Conservation (phyloP, 2,329 filamentous ascomycete species). For the Penicillium nordicum region DNA sequence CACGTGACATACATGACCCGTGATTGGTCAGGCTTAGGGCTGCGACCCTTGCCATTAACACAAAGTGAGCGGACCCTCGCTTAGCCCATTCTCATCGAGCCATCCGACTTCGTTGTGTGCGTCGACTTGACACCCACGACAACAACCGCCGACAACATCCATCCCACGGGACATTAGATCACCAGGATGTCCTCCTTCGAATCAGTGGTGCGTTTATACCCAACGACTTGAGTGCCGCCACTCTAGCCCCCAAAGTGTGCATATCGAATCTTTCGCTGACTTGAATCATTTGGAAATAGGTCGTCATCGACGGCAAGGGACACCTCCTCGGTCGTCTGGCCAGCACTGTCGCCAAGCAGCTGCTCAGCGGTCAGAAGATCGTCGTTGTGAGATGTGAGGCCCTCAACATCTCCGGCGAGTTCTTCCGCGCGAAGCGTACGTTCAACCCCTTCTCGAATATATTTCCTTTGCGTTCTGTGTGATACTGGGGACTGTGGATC, state of each 20-base stretch:
- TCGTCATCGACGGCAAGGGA: slow-evolving; percentile 99
- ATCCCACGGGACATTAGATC: slow-evolving; percentile 42
- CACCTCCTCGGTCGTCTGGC: slow-evolving; percentile 99
- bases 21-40: slow-evolving; percentile 39
- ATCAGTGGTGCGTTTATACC: slow-evolving; percentile 56
- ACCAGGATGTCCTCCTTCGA: slow-evolving; percentile 65
- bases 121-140: slow-evolving; percentile 45
- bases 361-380: slow-evolving; percentile 98
- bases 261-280: slow-evolving; percentile 36
- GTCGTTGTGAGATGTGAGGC: slow-evolving; percentile 98
- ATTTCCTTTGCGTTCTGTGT: slow-evolving; percentile 14
- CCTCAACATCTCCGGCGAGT: slow-evolving; percentile 99
- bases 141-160: slow-evolving; percentile 47
- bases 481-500: slow-evolving; percentile 3
- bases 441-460: slow-evolving; percentile 43
- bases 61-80: slow-evolving; percentile 37
- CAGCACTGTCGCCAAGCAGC: slow-evolving; percentile 97
- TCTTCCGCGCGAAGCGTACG: slow-evolving; percentile 99
- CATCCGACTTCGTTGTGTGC: slow-evolving; percentile 44
- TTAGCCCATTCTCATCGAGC: slow-evolving; percentile 39
- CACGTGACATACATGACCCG: background rate
- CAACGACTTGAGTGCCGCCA: slow-evolving; percentile 10
- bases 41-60: slow-evolving; percentile 37
- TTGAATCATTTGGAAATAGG: slow-evolving; percentile 55
- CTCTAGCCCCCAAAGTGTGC: slow-evolving; percentile 14